These are phyloP conservation scores for Larix kaempferi DNA, from an alignment of 75 land plant genomes.

Conservation along the genomic window DNA sequence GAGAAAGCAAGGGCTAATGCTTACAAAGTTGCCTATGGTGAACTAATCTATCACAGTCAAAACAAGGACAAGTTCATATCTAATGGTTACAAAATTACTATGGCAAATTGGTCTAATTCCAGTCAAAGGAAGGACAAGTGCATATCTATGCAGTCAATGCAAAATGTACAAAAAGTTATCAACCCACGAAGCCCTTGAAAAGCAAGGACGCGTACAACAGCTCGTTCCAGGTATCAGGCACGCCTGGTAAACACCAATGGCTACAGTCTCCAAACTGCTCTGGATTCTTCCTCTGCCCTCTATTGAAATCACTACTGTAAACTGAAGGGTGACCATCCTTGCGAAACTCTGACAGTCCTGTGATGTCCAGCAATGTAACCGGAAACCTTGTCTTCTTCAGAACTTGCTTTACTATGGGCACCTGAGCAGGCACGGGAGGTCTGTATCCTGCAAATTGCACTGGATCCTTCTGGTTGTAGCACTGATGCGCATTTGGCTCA, in stretches of 20 bases:
- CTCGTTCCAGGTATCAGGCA: conserved; percentile 32
- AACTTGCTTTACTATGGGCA: conserved; percentile 1
- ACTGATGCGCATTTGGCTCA: conserved; percentile 14
- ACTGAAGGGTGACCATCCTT: conserved; percentile 24
- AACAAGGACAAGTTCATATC: too few species aligned
- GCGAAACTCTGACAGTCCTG: conserved; percentile 15
- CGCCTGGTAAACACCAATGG: conserved; percentile 34
- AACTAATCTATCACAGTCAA: too few species aligned
- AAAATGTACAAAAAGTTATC: too few species aligned
- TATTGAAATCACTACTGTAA: conserved; percentile 13
- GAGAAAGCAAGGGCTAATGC: too few species aligned
- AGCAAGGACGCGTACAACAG: conserved; percentile 10
- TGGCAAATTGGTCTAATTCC: too few species aligned
- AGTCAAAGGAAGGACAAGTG: too few species aligned
- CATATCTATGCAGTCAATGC: too few species aligned
- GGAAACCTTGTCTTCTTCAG: conserved; percentile 6
- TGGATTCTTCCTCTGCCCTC: background rate
- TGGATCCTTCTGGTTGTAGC: conserved; percentile 15
- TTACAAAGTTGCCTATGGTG: too few species aligned
- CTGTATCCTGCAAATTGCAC: background rate
- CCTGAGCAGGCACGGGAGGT: background rate
- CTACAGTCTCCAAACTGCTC: conserved; percentile 13
- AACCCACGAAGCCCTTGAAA: too few species aligned
- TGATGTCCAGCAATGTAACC: conserved; percentile 20
- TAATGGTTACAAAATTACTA: too few species aligned